Evolutionary conservation across 176 grass and related monocot genomes (phyloP).

Genomic region (Dactylis glomerata): DNA sequence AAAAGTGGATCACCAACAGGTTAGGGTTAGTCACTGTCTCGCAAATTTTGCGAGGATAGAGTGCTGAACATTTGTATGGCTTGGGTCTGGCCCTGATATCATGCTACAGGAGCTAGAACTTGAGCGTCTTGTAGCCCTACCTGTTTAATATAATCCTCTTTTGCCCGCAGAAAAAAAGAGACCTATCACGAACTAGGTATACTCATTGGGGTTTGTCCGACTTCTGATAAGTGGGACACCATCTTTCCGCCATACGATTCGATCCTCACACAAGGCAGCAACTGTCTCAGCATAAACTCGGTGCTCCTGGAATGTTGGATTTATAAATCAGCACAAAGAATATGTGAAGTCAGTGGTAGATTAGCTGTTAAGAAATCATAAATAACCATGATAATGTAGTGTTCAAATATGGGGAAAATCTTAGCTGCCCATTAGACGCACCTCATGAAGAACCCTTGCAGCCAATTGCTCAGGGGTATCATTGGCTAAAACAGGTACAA

Average conservation of each 20-base stretch:
- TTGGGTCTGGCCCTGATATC: no score
- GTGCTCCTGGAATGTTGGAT: slow-evolving; percentile 51
- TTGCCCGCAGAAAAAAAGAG: no score
- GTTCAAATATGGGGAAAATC: neutral
- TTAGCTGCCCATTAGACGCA: slow-evolving; percentile 10
- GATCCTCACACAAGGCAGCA: slow-evolving; percentile 68
- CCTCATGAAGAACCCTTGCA: slow-evolving; percentile 57
- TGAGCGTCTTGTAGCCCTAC: no score
- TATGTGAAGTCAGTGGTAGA: neutral
- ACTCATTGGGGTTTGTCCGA: slow-evolving; percentile 34
- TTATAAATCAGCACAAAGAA: neutral
- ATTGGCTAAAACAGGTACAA: slow-evolving; percentile 22
- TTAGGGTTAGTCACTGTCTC: no score
- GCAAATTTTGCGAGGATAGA: no score
- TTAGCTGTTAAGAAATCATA: neutral
- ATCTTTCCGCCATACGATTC: slow-evolving; percentile 77
- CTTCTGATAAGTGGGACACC: slow-evolving; percentile 54
- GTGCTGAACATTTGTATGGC: no score
- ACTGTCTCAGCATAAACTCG: slow-evolving; percentile 80
- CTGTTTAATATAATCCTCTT: no score
- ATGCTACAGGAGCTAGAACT: no score
- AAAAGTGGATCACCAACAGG: no score
- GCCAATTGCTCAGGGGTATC: slow-evolving; percentile 50
- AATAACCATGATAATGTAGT: neutral
- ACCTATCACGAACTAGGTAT: slow-evolving; percentile 23